Evolutionary conservation across 148 eudicot genomes (phyloP), one percentile per base, ranked within the genome.

Genomic region (Salicornia ramosissima): DNA sequence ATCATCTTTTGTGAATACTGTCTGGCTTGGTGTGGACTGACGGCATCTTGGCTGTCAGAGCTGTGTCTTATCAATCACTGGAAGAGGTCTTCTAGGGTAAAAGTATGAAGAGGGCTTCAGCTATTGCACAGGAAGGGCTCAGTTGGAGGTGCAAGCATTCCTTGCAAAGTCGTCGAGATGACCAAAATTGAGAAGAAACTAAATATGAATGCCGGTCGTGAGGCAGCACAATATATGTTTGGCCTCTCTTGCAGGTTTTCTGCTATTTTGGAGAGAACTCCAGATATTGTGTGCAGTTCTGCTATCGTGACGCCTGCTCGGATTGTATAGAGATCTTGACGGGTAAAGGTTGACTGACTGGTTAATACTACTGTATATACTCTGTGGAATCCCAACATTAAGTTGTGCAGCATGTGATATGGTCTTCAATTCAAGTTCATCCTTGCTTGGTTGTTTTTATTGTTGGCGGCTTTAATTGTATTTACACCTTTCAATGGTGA

Each of bases 351-450:
- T n/a, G n/a, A 30, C 47, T 46, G 68, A 70, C 65, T 69, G 50
- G 62, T 57, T 71, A 63, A 65, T 77, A 59, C 71, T 77, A 59
- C 71, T 77, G 80, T 77, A 77, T 71, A 77, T 77, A 77, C 62
- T 71, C 71, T 58, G 30, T n/a, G 71, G 66, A 50, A 59, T 42
- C 45, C 65, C 65, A 28, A 66, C 43, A 36, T 54, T 49, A 65
- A 49, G 74, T 65, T 70, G 75, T 77, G 75, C 80, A 56, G 71
- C 56, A 58, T 47, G 33, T 39, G 66, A 58, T 47, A 45, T 39
- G 66, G 54, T 56, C 45, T 70, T 59, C 29, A 56, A 62, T 64
- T 68, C 51, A n/a, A n/a, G n/a, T 24, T 54, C 33, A 30, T 70
- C 33, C 42, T 51, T 13, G 45, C 24, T 28, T 61, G 65, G 45